A percentile compares a stretch with the other conserved stretches of the same genome.
Evolutionary conservation across 176 grass and related monocot genomes (phyloP).

Genomic region (Rhynchospora breviuscula): DNA sequence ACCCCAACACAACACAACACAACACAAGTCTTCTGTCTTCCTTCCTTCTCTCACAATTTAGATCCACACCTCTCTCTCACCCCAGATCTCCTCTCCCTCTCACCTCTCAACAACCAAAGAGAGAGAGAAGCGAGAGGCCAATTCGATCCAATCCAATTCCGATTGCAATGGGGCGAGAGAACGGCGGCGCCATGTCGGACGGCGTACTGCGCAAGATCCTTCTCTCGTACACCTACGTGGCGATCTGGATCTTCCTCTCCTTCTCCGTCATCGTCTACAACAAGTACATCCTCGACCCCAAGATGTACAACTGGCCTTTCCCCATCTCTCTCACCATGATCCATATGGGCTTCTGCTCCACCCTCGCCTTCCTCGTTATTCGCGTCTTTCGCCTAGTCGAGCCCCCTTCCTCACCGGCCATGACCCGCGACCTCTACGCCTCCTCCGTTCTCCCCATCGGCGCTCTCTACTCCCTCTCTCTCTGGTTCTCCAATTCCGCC

Average conservation of each 20-base stretch:
- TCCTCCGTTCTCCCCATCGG: slow-evolving; percentile 81
- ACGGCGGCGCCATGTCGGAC: slow-evolving; percentile 40
- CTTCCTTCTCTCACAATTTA: not conserved
- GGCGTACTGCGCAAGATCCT: slow-evolving; percentile 80
- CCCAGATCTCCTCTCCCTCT: slow-evolving; percentile 30
- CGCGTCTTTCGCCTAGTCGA: slow-evolving; percentile 72
- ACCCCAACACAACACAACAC: not conserved
- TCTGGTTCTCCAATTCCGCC: slow-evolving; percentile 97
- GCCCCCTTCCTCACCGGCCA: slow-evolving; percentile 53
- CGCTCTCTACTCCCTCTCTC: slow-evolving; percentile 83
- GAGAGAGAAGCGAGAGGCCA: not conserved
- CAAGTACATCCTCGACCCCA: slow-evolving; percentile 99
- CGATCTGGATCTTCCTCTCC: slow-evolving; percentile 95
- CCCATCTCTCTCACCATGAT: slow-evolving; percentile 97
- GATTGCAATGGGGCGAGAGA: slow-evolving; percentile 46
- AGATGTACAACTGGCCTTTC: slow-evolving; percentile 98
- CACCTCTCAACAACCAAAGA: not conserved
- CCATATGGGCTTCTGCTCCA: slow-evolving; percentile 93
- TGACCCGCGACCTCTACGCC: slow-evolving; percentile 60
- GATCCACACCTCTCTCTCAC: slow-evolving; percentile 27
- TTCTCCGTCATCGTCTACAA: slow-evolving; percentile 97
- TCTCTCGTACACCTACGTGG: slow-evolving; percentile 78
- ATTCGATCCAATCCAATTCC: not conserved
- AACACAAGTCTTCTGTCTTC: not conserved
- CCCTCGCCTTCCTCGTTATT: slow-evolving; percentile 66